Evolutionary conservation across 2,329 filamentous ascomycete genomes (phyloP).

Genomic region (Plectosphaerella plurivora): DNA sequence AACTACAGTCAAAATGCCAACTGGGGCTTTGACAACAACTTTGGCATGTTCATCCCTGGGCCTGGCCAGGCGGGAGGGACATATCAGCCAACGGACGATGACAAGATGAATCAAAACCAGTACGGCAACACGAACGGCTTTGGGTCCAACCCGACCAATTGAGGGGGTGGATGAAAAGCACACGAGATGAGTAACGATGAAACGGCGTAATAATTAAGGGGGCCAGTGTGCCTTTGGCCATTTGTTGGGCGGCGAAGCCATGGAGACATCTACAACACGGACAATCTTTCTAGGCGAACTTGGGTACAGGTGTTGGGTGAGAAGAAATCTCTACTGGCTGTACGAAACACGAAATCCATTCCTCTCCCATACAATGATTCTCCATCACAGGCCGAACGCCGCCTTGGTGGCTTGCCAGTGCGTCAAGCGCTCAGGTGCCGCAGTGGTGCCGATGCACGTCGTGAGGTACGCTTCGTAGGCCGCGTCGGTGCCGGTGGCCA

Average conservation of each 20-base stretch:
- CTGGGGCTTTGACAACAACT: slow-evolving; percentile 47
- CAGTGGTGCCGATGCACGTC: slow-evolving; percentile 35
- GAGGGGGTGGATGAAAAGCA: background rate
- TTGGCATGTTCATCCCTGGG: slow-evolving; percentile 39
- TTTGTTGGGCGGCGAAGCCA: background rate
- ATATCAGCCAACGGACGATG: slow-evolving; percentile 8
- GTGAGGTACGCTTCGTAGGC: slow-evolving; percentile 42
- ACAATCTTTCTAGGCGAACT: background rate
- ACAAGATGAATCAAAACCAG: slow-evolving; percentile 7
- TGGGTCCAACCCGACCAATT: background rate
- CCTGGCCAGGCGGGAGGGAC: slow-evolving; percentile 3
- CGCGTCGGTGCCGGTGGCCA: slow-evolving; percentile 31
- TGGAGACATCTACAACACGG: background rate
- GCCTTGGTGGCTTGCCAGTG: slow-evolving; percentile 43
- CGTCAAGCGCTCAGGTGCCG: slow-evolving; percentile 24
- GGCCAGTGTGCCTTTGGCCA: background rate
- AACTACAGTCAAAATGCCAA: slow-evolving; percentile 52
- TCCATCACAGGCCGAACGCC: slow-evolving; percentile 35
- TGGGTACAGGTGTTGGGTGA: background rate
- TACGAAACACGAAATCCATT: background rate
- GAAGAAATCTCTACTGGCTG: background rate
- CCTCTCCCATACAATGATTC: background rate
- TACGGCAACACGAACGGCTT: background rate
- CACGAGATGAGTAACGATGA: background rate
- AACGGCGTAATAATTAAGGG: background rate